These are phyloP conservation scores for Hyphodiscus sp. DNA, from an alignment of 2,329 filamentous ascomycete species.

Conservation along the genomic window DNA sequence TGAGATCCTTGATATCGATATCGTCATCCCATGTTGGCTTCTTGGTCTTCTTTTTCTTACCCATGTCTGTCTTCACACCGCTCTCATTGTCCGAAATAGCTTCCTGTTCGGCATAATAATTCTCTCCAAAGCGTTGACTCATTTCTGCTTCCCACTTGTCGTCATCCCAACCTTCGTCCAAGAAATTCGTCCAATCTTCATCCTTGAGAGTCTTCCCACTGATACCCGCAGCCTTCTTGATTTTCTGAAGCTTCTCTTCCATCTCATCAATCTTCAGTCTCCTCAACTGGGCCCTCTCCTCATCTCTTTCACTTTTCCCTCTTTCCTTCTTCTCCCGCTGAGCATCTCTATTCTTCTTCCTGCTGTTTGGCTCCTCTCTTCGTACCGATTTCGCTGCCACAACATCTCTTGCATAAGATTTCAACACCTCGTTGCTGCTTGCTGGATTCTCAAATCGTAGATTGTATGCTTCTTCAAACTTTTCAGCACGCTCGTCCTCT, in stretches of 20 bases:
- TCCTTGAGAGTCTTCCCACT: constrained; percentile 60
- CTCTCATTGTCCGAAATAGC: constrained; percentile 58
- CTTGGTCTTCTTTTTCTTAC: constrained; percentile 55
- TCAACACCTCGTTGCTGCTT: constrained; percentile 80
- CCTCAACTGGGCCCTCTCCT: constrained; percentile 76
- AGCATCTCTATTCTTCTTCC: constrained; percentile 72
- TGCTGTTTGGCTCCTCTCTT: constrained; percentile 69
- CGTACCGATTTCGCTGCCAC: constrained; percentile 77
- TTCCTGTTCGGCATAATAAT: constrained; percentile 74
- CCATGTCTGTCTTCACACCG: constrained; percentile 44
- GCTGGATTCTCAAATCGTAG: constrained; percentile 89
- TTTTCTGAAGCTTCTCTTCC: constrained; percentile 77
- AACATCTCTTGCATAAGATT: constrained; percentile 83
- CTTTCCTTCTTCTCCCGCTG: constrained; percentile 73
- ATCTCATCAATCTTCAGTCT: constrained; percentile 89
- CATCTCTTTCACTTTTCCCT: constrained; percentile 67
- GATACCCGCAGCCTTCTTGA: constrained; percentile 82
- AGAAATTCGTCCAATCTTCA: constrained; percentile 76
- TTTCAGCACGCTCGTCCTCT: constrained; percentile 67
- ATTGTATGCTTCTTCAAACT: constrained; percentile 91
- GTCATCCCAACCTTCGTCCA: constrained; percentile 86
- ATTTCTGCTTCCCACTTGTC: constrained; percentile 88
- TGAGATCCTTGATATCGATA: constrained; percentile 89
- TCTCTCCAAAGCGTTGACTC: constrained; percentile 78
- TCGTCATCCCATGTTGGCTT: constrained; percentile 95